phyloP scores from a whole-genome alignment of 345 rosid genomes.

The Noccaea caerulescens region DNA sequence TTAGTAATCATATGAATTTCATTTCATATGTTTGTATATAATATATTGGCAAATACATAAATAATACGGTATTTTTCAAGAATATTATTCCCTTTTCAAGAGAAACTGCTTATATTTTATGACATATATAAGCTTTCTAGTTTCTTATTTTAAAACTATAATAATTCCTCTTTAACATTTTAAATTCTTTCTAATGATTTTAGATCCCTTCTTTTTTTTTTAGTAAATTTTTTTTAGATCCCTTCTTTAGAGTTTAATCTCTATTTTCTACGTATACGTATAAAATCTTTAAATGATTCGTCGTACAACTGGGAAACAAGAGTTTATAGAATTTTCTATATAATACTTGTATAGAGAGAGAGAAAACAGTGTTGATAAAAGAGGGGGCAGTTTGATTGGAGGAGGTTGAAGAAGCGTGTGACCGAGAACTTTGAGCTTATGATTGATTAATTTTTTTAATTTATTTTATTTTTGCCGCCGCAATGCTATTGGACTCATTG shows the following conservation, averaged over 20 bases:
- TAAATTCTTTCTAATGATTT: not conserved
- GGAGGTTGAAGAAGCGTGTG: constrained; percentile 45
- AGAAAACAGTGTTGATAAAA: constrained; percentile 23
- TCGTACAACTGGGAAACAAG: not conserved
- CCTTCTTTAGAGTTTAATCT: no score
- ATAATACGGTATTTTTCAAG: not conserved
- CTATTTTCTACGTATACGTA: no score
- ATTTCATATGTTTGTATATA: constrained; percentile 13
- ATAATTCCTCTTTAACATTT: not conserved
- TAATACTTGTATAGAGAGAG: not conserved
- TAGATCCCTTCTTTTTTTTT: no score
- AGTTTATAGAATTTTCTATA: constrained; percentile 1
- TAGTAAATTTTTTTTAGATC: no score
- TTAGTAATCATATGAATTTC: constrained; percentile 4
- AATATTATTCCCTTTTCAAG: not conserved
- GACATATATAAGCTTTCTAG: not conserved
- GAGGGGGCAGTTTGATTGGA: constrained; percentile 37
- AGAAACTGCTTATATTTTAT: no score
- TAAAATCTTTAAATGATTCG: no score
- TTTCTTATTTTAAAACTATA: not conserved
- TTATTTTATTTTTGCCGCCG: constrained; percentile 30
- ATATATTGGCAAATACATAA: not conserved
- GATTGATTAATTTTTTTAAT: not conserved
- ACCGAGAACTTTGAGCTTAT: constrained; percentile 38
- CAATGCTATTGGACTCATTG: constrained; percentile 33